Conservation (phyloP, 495 filamentous ascomycete species). For the Penicillium ochrochloron region DNA sequence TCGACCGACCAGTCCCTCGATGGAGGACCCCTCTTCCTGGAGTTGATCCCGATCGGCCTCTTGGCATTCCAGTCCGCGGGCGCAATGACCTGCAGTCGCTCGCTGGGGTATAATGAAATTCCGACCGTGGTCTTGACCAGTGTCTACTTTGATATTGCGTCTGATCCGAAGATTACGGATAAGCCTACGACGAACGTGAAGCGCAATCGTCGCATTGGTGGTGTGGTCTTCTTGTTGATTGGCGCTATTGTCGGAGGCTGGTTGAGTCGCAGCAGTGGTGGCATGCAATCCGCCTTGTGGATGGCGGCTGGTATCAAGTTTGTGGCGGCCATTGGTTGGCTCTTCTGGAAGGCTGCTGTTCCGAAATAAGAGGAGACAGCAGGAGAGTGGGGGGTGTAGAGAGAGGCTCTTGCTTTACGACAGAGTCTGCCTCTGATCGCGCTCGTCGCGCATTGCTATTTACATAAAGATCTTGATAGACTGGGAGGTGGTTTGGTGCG, state of each 20-base stretch:
- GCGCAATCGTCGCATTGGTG: slow-evolving; percentile 63
- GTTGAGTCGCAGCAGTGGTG: slow-evolving; percentile 59
- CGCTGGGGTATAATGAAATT: slow-evolving; percentile 69
- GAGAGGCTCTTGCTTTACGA: not conserved
- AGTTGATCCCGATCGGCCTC: slow-evolving; percentile 63
- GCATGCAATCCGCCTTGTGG: slow-evolving; percentile 62
- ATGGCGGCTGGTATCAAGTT: slow-evolving; percentile 62
- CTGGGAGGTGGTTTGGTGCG: not conserved
- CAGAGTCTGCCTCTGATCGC: not conserved
- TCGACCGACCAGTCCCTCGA: slow-evolving; percentile 30
- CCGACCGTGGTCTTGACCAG: slow-evolving; percentile 76
- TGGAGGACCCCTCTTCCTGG: slow-evolving; percentile 44
- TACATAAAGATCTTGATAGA: not conserved
- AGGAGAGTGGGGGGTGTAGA: not conserved
- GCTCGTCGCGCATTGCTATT: not conserved
- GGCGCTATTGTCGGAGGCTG: slow-evolving; percentile 69
- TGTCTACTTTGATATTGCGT: slow-evolving; percentile 69
- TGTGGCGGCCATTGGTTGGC: slow-evolving; percentile 47
- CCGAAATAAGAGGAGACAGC: slow-evolving; percentile 24
- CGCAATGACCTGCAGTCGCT: slow-evolving; percentile 66
- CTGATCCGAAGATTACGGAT: slow-evolving; percentile 57
- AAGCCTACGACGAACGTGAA: slow-evolving; percentile 59
- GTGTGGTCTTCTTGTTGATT: slow-evolving; percentile 59
- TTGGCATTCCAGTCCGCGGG: slow-evolving; percentile 74
- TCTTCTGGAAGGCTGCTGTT: slow-evolving; percentile 44